A percentile compares a stretch with the other conserved stretches of the same genome.
Conservation (phyloP, 75 land plant genomes). For the Sequoiadendron giganteum region DNA sequence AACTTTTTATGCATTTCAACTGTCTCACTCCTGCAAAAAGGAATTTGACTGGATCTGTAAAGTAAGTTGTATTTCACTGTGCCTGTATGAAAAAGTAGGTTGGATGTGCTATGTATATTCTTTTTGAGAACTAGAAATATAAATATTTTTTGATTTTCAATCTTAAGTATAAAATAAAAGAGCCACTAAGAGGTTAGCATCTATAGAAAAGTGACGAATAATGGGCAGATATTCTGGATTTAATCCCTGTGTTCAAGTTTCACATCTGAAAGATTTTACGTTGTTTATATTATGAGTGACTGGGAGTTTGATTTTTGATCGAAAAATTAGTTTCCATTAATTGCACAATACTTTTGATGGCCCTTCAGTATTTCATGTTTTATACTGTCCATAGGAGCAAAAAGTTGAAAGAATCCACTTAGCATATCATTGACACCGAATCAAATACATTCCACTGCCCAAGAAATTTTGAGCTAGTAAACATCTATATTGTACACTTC, state of each 20-base stretch:
- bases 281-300: not conserved
- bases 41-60: not conserved
- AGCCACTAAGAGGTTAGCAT: not conserved
- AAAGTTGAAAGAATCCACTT: too few species aligned
- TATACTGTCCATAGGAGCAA: too few species aligned
- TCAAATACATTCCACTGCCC: too few species aligned
- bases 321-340: not conserved
- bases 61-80: not conserved
- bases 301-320: not conserved
- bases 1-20: not conserved
- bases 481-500: too few species aligned
- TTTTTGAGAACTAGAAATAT: not conserved
- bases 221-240: not conserved
- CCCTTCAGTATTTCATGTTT: too few species aligned
- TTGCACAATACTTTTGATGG: not conserved
- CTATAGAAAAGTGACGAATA: not conserved
- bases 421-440: too few species aligned
- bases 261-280: not conserved
- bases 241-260: not conserved
- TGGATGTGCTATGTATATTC: not conserved
- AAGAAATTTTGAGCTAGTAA: too few species aligned
- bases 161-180: not conserved
- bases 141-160: not conserved
- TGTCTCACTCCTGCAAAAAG: not conserved
- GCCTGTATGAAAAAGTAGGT: not conserved